These are phyloP conservation scores for Fomitiporia mediterranea DNA, from an alignment of 1,284 basidiomycete species.

Conservation along the genomic window DNA sequence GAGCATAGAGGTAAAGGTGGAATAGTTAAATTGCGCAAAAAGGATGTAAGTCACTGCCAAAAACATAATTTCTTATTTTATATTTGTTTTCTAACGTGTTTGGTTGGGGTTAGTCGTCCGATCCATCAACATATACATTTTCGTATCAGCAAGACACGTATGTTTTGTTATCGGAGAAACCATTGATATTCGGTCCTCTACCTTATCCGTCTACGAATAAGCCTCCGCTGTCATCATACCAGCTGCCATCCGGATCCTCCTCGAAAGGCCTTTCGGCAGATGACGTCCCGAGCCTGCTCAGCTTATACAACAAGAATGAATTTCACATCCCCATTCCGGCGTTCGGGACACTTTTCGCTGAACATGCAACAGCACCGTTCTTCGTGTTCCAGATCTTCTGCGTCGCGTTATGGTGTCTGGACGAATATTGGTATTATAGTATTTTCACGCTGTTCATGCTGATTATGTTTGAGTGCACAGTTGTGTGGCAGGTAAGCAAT, in stretches of 20 bases:
- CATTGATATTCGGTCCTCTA: slow-evolving; percentile 72
- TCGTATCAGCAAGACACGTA: slow-evolving; percentile 97
- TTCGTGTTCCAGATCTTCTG: slow-evolving; percentile 97
- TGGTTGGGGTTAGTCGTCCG: slow-evolving; percentile 31
- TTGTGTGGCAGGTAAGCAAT: slow-evolving; percentile 83
- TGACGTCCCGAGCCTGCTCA: slow-evolving; percentile 44
- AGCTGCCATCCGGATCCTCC: slow-evolving; percentile 39
- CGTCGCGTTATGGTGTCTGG: slow-evolving; percentile 91
- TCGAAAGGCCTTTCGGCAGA: slow-evolving; percentile 37
- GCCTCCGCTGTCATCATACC: slow-evolving; percentile 71
- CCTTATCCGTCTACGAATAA: slow-evolving; percentile 84
- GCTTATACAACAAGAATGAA: slow-evolving; percentile 85
- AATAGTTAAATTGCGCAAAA: slow-evolving; percentile 76
- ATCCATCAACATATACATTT: slow-evolving; percentile 75
- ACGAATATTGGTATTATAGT: slow-evolving; percentile 98
- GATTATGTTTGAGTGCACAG: slow-evolving; percentile 93
- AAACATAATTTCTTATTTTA: neutral
- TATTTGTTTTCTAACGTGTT: slow-evolving; percentile 2
- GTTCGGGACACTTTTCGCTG: slow-evolving; percentile 82
- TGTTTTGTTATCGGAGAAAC: slow-evolving; percentile 57
- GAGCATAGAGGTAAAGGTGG: slow-evolving; percentile 89
- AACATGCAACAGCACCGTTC: slow-evolving; percentile 93
- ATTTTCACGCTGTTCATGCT: slow-evolving; percentile 97
- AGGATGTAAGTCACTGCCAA: slow-evolving; percentile 38
- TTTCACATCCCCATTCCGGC: slow-evolving; percentile 95